Evolutionary conservation across 257 asterid species (phyloP).

Genomic region (Leonotis leonurus): DNA sequence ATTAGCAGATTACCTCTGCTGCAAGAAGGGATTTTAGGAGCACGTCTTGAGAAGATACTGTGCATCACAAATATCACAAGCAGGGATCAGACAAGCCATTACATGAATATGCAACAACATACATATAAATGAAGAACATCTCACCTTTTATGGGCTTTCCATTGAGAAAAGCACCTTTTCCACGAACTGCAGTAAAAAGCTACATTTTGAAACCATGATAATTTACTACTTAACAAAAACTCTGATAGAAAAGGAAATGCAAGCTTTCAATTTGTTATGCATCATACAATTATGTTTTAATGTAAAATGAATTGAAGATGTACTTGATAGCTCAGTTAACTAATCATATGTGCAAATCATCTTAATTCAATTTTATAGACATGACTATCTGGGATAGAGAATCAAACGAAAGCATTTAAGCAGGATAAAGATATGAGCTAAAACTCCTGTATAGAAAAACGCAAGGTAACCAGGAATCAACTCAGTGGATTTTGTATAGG

Average conservation of each 20-base stretch:
- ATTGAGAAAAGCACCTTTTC: slow-evolving; percentile 72
- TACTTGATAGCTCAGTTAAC: too few relatives aligned
- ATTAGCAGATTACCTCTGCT: slow-evolving; percentile 50
- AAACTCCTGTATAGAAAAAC: neutral
- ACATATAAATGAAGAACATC: slow-evolving; percentile 2
- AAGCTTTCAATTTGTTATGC: neutral
- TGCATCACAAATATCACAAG: slow-evolving; percentile 10
- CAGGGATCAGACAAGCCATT: slow-evolving; percentile 11
- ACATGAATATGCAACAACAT: neutral
- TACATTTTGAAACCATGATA: slow-evolving; percentile 26
- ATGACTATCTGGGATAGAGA: neutral
- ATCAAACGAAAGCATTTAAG: neutral
- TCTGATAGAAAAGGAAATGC: neutral
- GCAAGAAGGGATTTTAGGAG: slow-evolving; percentile 77
- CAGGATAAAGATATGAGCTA: neutral
- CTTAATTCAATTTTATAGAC: neutral
- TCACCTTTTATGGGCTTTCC: slow-evolving; percentile 69
- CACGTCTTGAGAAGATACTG: slow-evolving; percentile 77
- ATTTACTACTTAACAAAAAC: neutral
- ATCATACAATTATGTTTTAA: neutral
- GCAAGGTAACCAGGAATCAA: neutral
- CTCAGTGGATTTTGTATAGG: neutral
- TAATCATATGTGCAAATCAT: neutral
- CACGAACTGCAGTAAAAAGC: slow-evolving; percentile 68
- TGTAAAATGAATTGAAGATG: too few relatives aligned